Evolutionary conservation across 2,329 filamentous ascomycete genomes (phyloP), one percentile per base, ranked within the genome.

Genomic region (Didymella segeticola): DNA sequence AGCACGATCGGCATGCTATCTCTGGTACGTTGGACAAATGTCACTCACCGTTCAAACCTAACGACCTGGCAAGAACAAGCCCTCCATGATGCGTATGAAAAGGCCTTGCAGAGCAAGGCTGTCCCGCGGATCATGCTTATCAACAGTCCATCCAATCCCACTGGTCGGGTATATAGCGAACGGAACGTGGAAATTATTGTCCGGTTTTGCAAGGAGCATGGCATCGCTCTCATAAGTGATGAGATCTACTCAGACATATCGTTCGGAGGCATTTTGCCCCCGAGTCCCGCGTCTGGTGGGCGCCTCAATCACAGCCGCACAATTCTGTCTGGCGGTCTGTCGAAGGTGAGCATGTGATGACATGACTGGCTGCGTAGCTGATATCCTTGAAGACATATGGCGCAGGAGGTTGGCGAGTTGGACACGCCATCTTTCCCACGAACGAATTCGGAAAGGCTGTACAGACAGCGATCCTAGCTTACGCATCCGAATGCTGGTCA

Each of bases 71-170:
- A 5, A 42, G 38, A 15, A 2, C 14, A 9, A 6, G 15, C 38
- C 5, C 26, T 42, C 3, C 14, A 5, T 8, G 9, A 30, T 10
- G 9, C 43, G 2, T 51, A 43, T 23, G 19, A 43, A 14, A 7
- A 30, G 8, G 47, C 47, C 1, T 8, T 31, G 2, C 15, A 27
- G 14, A 14, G 11, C 12, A 39, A 39, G 3, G 39, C 14, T 7
- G 19, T 29, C 5, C 47, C 47, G 10, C 31, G 47, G 6, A 37
- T 43, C 12, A 29, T 51, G 38, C 47, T 51, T 8, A 30, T 51
- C 38, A 51, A 51, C 31, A 51, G 47, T 29, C 47, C 47, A 5
- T 51, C 47, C n/a, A 51, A 51, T 17, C 47, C 47, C 8, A 51
- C 47, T n/a, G 47, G 47, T 6, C 38, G 31, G 7, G 22, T 36